Conservation (phyloP, 2,329 filamentous ascomycete species). For the Exophiala phaeomuriformis region DNA sequence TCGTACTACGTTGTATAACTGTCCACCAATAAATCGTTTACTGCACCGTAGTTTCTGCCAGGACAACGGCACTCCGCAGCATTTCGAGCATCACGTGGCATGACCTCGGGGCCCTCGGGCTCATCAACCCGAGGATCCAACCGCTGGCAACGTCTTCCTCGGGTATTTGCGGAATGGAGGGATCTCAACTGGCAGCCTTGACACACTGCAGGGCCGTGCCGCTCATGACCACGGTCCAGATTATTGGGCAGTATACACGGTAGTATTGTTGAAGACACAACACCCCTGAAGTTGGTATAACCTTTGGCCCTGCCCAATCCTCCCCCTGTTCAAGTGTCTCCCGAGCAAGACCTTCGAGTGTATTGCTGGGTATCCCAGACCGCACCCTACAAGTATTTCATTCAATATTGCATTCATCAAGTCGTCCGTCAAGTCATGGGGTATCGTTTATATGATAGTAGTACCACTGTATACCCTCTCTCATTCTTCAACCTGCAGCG, state of each 20-base stretch:
- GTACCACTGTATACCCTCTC: neutral
- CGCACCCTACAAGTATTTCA: neutral
- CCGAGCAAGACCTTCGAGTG: too few species aligned
- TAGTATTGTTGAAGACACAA: too few species aligned
- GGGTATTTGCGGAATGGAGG: neutral
- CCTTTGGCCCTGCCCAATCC: too few species aligned
- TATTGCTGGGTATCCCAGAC: neutral
- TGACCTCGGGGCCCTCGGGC: neutral
- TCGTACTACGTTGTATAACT: too few species aligned
- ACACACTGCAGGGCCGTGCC: too few species aligned
- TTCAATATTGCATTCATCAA: neutral
- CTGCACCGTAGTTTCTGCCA: too few species aligned
- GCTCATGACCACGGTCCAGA: too few species aligned
- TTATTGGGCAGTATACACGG: too few species aligned
- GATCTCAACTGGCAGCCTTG: too few species aligned
- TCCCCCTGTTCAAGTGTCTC: too few species aligned
- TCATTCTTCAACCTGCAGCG: slow-evolving; percentile 5
- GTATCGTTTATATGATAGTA: neutral
- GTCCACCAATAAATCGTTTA: too few species aligned
- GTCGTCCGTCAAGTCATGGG: neutral
- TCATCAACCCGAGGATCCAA: neutral
- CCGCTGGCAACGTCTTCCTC: neutral
- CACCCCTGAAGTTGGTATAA: too few species aligned
- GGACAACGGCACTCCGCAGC: neutral
- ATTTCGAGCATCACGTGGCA: neutral